Base-by-base conservation (phyloP, 805 yeast genomes). In the Phaffomyces opuntiae region DNA sequence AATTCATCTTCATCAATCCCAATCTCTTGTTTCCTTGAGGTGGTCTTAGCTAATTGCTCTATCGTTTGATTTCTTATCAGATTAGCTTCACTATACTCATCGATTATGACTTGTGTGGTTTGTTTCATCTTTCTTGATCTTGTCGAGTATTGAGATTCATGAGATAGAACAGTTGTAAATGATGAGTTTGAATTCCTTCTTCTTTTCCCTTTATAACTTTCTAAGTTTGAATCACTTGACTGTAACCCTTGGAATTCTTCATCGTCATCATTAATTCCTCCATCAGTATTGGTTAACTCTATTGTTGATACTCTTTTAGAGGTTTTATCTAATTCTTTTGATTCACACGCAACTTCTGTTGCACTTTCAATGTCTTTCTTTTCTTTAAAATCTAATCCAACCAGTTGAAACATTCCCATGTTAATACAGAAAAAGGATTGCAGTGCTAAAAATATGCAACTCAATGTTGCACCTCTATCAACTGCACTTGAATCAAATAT, bases 351-450 rank as follows among this genome's bases (percentile, higher is more conserved):
- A 21, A 21, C 5, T 21, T 5, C 24, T 3, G 24, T 21, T 21
- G 24, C 5, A 21, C 5, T 21, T 21, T 21, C 5, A 21, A 21
- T 5, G 24, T 21, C 19, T 6, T 48, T 46, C 3, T 39, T 43
- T 12, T 45, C 46, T 45, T 74, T 69, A 57, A 88, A 85, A 60
- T 89, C 96, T 60, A 78, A 67, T 37, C 80, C 83, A 14, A 88
- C 70, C 43, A 89, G 63, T 49, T 80, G 72, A 64, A 81, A 83
- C 44, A 85, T 75, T 2, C 96, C 96, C 39, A 83, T 64, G 55
- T 86, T 83, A 73, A 87, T 87, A 64, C 84, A 79, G 55, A 75
- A 63, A 39, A 86, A 70, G 35, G 80, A 71, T 61, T 83, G 87
- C 2, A 71, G 51, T 14, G 77, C 72, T 32, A 67, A 56, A 50